Evolutionary conservation across 2,329 filamentous ascomycete species (phyloP).

Genomic region (Aspergillus tubingensis): DNA sequence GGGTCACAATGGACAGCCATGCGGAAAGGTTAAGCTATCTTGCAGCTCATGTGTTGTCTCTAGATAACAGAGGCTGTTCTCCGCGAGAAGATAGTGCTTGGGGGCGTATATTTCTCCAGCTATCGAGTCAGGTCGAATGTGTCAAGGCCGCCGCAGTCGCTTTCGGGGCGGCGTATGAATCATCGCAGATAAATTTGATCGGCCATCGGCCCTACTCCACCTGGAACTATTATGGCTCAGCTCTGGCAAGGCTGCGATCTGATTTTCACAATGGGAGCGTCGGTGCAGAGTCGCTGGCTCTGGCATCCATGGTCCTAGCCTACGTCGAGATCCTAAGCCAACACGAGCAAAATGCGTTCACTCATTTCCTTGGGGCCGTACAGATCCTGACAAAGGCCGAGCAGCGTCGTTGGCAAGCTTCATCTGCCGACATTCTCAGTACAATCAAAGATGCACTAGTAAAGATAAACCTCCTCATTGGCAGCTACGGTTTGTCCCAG

Average conservation of each 20-base stretch:
- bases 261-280: background rate
- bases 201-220: background rate
- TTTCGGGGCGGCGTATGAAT: background rate
- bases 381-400: background rate
- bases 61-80: background rate
- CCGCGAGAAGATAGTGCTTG: background rate
- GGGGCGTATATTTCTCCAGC: background rate
- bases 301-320: background rate
- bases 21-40: background rate
- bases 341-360: background rate
- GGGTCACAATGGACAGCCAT: background rate
- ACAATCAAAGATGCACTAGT: background rate
- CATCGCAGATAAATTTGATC: background rate
- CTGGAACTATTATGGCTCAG: background rate
- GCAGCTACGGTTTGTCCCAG: background rate
- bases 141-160: background rate
- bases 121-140: background rate
- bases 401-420: background rate
- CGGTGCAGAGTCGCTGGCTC: background rate
- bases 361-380: background rate
- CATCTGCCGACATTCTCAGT: background rate
- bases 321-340: background rate
- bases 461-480: background rate
- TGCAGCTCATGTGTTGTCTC: background rate
- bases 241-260: background rate